Conservation (phyloP, 495 filamentous ascomycete genomes). For the Podospora pseudoanserina region DNA sequence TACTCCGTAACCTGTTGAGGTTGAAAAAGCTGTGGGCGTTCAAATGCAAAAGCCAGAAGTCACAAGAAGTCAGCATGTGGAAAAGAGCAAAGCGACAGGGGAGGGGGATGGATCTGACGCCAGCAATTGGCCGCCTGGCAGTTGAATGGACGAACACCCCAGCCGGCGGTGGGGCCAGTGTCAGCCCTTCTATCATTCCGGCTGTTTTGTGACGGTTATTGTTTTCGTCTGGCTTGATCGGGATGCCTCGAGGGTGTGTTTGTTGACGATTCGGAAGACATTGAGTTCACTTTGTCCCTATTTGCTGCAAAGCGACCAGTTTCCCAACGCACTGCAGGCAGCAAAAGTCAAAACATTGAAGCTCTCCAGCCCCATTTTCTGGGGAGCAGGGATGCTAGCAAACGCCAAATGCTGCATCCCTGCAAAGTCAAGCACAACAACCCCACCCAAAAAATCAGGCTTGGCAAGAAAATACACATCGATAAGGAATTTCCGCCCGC, state of each 20-base stretch:
- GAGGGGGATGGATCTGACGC: slow-evolving; percentile 8
- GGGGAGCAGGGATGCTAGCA: background rate
- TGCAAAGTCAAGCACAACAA: background rate
- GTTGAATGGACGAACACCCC: too few species aligned
- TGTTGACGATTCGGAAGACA: background rate
- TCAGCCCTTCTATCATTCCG: background rate
- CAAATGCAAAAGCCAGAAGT: background rate
- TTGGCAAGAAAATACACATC: background rate
- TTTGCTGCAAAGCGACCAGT: background rate
- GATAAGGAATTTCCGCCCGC: background rate
- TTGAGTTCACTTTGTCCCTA: background rate
- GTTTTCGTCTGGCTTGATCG: background rate
- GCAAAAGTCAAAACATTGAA: background rate
- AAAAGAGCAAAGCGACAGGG: background rate
- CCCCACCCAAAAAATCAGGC: background rate
- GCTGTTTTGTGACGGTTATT: too few species aligned
- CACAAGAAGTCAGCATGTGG: background rate
- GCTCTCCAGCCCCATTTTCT: background rate
- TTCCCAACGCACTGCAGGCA: background rate
- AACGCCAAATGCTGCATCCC: background rate
- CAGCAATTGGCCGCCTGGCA: slow-evolving; percentile 14
- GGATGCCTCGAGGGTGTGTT: background rate
- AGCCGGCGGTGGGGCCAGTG: background rate
- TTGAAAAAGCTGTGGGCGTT: background rate
- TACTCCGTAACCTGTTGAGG: background rate